phyloP scores from a whole-genome alignment of 176 grass and related monocot species.

The Urochloa ruziziensis region DNA sequence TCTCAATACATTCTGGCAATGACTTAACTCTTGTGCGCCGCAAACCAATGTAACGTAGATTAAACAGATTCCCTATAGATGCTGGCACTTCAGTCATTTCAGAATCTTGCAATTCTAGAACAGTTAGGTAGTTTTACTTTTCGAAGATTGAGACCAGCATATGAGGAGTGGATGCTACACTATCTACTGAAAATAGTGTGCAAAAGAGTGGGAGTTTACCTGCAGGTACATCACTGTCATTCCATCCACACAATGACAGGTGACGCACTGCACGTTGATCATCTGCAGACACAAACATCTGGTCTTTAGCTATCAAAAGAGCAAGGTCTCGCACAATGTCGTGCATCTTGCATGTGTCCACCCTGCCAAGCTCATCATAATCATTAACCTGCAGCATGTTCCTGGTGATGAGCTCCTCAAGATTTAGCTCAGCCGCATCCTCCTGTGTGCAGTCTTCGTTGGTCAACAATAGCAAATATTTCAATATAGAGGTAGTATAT shows the following conservation, averaged over 20 bases:
- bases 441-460: conserved; percentile 29
- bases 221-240: neutral
- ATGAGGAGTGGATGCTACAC: neutral
- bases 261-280: conserved; percentile 10
- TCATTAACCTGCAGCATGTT: conserved; percentile 44
- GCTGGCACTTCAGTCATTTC: no score
- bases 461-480: no score
- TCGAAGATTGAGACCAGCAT: neutral
- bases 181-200: conserved; percentile 15
- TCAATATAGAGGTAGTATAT: no score
- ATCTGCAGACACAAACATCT: conserved; percentile 25
- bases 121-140: conserved; percentile 17
- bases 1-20: conserved; percentile 34
- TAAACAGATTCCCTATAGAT: conserved; percentile 31
- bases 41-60: conserved; percentile 40
- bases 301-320: conserved; percentile 11
- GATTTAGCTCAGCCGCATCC: conserved; percentile 45
- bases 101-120: conserved; percentile 40
- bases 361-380: conserved; percentile 22
- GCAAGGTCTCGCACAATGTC: conserved; percentile 45
- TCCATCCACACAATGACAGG: conserved; percentile 22
- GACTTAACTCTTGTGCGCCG: conserved; percentile 28
- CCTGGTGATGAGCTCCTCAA: conserved; percentile 34
- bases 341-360: conserved; percentile 42
- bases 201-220: conserved; percentile 1